Evolutionary conservation across 2,329 filamentous ascomycete genomes (phyloP).

Genomic region (Pleurostoma richardsiae): DNA sequence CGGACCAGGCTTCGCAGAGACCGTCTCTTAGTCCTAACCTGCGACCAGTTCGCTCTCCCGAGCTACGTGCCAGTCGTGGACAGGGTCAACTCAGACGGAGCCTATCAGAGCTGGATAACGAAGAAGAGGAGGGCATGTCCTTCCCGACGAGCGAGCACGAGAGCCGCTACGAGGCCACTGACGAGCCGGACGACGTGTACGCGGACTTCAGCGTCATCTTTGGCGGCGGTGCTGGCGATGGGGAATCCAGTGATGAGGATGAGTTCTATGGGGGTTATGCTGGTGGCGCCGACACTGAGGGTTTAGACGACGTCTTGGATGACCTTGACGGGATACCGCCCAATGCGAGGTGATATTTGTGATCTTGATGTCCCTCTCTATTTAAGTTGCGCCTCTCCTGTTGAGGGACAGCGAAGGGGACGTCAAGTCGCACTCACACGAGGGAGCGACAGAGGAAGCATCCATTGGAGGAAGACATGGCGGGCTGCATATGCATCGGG

Average conservation of each 20-base stretch:
- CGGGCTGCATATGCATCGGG: no score
- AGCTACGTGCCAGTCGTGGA: constrained; percentile 16
- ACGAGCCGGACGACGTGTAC: constrained; percentile 46
- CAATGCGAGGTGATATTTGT: constrained; percentile 18
- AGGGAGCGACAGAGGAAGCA: no score
- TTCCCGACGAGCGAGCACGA: constrained; percentile 42
- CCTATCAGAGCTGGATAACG: constrained; percentile 15
- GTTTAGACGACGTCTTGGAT: constrained; percentile 50
- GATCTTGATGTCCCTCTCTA: no score
- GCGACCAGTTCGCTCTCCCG: constrained; percentile 24
- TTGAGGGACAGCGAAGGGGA: no score
- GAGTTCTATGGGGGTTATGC: constrained; percentile 11
- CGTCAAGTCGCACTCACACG: no score
- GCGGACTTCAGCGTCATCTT: constrained; percentile 51
- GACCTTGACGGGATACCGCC: constrained; percentile 52
- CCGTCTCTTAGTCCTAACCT: constrained; percentile 12
- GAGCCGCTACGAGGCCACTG: constrained; percentile 33
- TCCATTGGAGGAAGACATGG: no score
- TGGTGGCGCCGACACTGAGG: constrained; percentile 18
- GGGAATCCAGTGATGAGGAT: constrained; percentile 21
- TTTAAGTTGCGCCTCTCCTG: no score
- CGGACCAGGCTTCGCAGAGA: constrained; percentile 3
- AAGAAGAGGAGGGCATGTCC: constrained; percentile 40
- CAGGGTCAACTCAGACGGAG: constrained; percentile 11
- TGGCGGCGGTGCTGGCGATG: constrained; percentile 20